A percentile compares a stretch with the other conserved stretches of the same genome.
phyloP scores from a whole-genome alignment of 345 rosid genomes.

The Noccaea bulbosa region DNA sequence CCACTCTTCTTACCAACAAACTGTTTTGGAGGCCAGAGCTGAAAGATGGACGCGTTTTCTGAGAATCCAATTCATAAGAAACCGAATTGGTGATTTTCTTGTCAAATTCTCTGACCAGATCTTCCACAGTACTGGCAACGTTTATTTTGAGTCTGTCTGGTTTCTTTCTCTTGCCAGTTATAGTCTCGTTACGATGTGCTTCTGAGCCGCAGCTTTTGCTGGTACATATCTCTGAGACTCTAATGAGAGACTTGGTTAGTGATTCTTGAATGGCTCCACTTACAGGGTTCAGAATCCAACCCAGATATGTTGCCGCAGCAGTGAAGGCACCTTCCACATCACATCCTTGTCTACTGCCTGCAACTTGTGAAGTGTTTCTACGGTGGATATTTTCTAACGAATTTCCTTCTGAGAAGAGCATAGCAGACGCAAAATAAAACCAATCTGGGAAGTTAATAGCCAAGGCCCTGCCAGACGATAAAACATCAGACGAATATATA shows the following conservation, averaged over 20 bases:
- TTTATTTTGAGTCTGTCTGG: slow-evolving; percentile 35
- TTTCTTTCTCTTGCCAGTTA: slow-evolving; percentile 44
- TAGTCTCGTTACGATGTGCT: slow-evolving; percentile 34
- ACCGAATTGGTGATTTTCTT: slow-evolving; percentile 35
- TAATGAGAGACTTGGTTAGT: slow-evolving; percentile 52
- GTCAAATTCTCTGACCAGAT: slow-evolving; percentile 60
- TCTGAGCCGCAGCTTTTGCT: slow-evolving; percentile 41
- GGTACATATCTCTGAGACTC: slow-evolving; percentile 57
- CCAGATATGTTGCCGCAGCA: slow-evolving; percentile 70
- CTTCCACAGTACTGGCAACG: slow-evolving; percentile 43
- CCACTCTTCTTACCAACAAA: slow-evolving; percentile 57
- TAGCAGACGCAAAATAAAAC: slow-evolving; percentile 72
- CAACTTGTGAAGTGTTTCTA: slow-evolving; percentile 22
- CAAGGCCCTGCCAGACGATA: slow-evolving; percentile 63
- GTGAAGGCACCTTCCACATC: slow-evolving; percentile 41
- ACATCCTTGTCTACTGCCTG: slow-evolving; percentile 33
- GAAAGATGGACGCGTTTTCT: slow-evolving; percentile 25
- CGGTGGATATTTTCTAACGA: slow-evolving; percentile 30
- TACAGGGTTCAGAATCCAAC: slow-evolving; percentile 68
- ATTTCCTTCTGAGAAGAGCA: slow-evolving; percentile 53
- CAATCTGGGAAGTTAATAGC: slow-evolving; percentile 81
- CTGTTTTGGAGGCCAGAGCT: slow-evolving; percentile 40
- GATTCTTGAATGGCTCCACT: slow-evolving; percentile 53
- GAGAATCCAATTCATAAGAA: slow-evolving; percentile 34
- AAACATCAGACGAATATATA: neutral